Evolutionary conservation across 2,329 filamentous ascomycete genomes (phyloP), one percentile per base, ranked within the genome.

Genomic region (Herpotrichia juniperi): DNA sequence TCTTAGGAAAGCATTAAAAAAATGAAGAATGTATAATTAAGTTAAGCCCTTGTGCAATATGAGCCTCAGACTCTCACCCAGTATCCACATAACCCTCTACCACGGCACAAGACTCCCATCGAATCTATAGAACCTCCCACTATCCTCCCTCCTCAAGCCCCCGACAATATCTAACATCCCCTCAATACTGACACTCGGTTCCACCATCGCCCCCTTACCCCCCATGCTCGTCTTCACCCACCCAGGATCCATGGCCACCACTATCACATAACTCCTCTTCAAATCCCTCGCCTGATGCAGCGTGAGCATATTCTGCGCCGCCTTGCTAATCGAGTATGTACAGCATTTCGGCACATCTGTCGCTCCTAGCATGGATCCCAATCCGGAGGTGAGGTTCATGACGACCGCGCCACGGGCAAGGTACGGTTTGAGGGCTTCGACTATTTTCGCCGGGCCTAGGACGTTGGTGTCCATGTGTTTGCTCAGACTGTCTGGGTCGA

Each of bases 391-490:
- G 63, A 74, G 63, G 52, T 74, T 75, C 58, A 75, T 49, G 2
- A 74, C 65, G 3, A 67, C 57, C 3, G 66, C 71, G 8, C 66
- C 62, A 1, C 62, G 39, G 5, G 65, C 64, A 1, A 75, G 54
- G n/a, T 71, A 64, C 24, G 54, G 58, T 11, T 56, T 47, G 0
- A 81, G 55, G 1, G 69, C 68, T 58, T 79, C 69, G 0, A 79
- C 71, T 6, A 75, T 70, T 50, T 78, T 78, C 1, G 78, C 78
- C 0, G 79, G 79, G 0, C 79, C 79, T 16, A 80, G 48, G 3
- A 81, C 78, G 48, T 82, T 81, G 56, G 74, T 64, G 22, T 69
- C 63, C 44, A 82, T 74, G 43, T 79, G 74, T n/a, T 71, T 59
- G 2, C 68, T 34, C 24, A 81, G 57, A 1, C 68, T 71, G 1